phyloP scores from a whole-genome alignment of 495 filamentous ascomycete species.

The Trichodelitschia bisporula region DNA sequence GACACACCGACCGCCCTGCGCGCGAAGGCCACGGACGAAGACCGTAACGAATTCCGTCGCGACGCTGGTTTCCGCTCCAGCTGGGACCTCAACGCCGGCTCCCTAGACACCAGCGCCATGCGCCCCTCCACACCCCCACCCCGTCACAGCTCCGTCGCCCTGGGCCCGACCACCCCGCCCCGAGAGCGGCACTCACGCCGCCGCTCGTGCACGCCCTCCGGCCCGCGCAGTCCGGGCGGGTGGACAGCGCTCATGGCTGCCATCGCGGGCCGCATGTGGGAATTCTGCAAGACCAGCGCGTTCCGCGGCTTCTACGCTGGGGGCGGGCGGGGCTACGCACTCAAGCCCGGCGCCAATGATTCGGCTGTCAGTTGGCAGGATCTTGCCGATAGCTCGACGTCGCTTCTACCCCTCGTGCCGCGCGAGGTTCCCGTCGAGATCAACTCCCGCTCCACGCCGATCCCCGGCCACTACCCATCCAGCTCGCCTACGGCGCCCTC shows the following conservation, averaged over 20 bases:
- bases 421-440: neutral
- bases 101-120: constrained; percentile 1
- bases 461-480: constrained; percentile 19
- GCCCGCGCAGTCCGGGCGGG: constrained; percentile 15
- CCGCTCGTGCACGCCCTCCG: constrained; percentile 7
- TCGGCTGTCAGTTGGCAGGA: constrained; percentile 8
- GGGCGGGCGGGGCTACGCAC: constrained; percentile 44
- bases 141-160: neutral
- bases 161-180: too few species aligned
- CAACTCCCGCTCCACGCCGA: constrained; percentile 6
- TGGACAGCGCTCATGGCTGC: constrained; percentile 23
- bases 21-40: neutral
- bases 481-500: constrained; percentile 12
- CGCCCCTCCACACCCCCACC: neutral
- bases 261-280: constrained; percentile 42
- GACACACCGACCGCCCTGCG: constrained; percentile 20
- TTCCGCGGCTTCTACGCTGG: constrained; percentile 74
- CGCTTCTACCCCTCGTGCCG: too few species aligned
- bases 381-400: constrained; percentile 7
- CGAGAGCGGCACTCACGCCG: too few species aligned
- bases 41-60: too few species aligned
- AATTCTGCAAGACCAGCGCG: constrained; percentile 49
- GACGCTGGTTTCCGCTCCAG: too few species aligned
- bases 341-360: constrained; percentile 2
- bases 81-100: neutral